Evolutionary conservation across 1,139 yeast species (phyloP), one percentile per base, ranked within the genome.

Genomic region (Diutina neorugosa): DNA sequence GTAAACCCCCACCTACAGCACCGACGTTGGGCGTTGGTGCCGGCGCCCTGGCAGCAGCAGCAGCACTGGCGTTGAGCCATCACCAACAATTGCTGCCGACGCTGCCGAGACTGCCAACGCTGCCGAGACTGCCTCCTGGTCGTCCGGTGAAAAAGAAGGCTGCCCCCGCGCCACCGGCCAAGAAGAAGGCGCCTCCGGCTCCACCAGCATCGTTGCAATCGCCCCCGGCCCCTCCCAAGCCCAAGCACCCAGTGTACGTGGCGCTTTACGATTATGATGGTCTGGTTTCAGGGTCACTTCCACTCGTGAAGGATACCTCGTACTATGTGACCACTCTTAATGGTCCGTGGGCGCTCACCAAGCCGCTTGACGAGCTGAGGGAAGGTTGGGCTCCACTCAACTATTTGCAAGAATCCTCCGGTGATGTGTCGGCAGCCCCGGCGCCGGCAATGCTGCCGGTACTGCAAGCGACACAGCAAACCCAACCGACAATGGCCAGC

Each of bases 301-400:
- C 96, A 8, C 75, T 93, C 52, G 69, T 75, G 18, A 85, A 84
- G 61, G 96, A 86, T 57, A 86, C 87, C 52, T 70, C 88, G 51
- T 82, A 91, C 46, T 81, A 83, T 57, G 81, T 91, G 51, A 73
- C 84, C 7, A 81, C 77, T 61, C 78, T 81, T 41, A 88, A 88
- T 62, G 98, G 96, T 2, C 69, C 71, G 57, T 91, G 98, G 98
- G 91, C 96, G 59, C 73, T 93, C 57, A 97, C 90, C 5, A 87
- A 86, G 65, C 74, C 81, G 20, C 67, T 84, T 57, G 91, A 86
- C 61, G 93, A 86, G 51, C 65, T 84, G 1, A 79, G 73, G 54
- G 96, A 91, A 67, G 99, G 98, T 3, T 94, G 98, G 98, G 93
- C 95, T 11, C 99, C 99, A 12, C 85, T 94, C 37, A 87, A 94